Base-by-base conservation (phyloP, 176 grass and related monocot species). In the Oryza australiensis region DNA sequence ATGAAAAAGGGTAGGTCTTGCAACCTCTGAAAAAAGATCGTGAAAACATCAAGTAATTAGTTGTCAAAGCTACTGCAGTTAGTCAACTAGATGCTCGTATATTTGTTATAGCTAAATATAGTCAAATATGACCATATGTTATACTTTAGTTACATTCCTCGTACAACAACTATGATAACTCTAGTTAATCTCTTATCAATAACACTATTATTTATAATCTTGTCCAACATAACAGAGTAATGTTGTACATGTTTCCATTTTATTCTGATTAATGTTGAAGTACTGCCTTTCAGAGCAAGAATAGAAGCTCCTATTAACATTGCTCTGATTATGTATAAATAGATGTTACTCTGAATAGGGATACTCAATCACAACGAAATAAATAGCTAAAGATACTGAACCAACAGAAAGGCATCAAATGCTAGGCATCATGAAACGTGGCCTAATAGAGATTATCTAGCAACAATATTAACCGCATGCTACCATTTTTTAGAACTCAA, bases 1-100 rank as follows among this genome's bases (percentile, higher is more conserved):
- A 91, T 93, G 87, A 99, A 95, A 75, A 99, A 99, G 0, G 96
- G 93, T 32, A 95, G 84, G 73, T 95, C 96, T 86, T 93, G 82
- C 80, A 99, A 70, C 87, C 93, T 99, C 96, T 95, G 91, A 66
- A 73, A 68, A 64, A 57, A 12, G 9, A 6, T 11, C 65, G 9
- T 26, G 0, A 40, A 40, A 40, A 28, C 72, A 12, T 73, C n/a
- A 66, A 63, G 45, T 14, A 70, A 24, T 28, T 26, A 75, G 12
- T n/a, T 20, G 35, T 13, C 42, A 46, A 45, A n/a, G 0, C 55
- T 73, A 32, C 4, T 43, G 18, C 9, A 26, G 15, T 18, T 60
- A 55, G 49, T 18, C 18, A 55, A 55, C 49, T 55, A 55, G 49
- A 55, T 20, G 49, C 53, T 57, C 53, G 1, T 53, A 57, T 57